Evolutionary conservation across 2,329 filamentous ascomycete genomes (phyloP), one percentile per base, ranked within the genome.

Genomic region (Mycosphaerella sp.): DNA sequence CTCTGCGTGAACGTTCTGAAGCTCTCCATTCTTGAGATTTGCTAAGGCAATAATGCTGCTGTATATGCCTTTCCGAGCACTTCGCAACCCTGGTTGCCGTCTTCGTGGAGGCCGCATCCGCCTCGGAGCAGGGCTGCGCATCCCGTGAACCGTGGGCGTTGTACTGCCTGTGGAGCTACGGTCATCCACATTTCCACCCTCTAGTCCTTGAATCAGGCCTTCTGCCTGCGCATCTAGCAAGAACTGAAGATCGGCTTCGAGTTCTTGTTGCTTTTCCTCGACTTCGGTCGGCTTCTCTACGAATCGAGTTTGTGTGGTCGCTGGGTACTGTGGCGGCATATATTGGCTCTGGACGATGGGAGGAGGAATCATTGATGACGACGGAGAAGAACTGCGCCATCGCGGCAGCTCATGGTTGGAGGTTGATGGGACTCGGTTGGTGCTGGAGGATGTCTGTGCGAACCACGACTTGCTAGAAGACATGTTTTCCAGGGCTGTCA

Each of bases 1-100:
- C 2, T 84, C 80, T 1, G 74, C 71, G 2, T 79, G 76, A 1
- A 89, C 71, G 23, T 82, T 74, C 0, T 76, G 74, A n/a, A 83
- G 74, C 70, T 90, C 85, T 54, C 89, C 85, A 3, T 74, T 74
- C 66, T 89, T 89, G 26, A 91, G 72, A 7, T 78, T 77, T 0
- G 80, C 81, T 4, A 91, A 72, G 50, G 83, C 80, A 2, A 77
- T 73, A 67, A 91, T 86, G 46, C 80, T 78, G 47, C 76, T 77
- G 12, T 80, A 76, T 6, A 92, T 78, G 0, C 83, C 84, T 29
- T 77, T 76, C n/a, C 87, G 78, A 1, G 85, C 84, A 14, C 78
- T 77, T 29, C 77, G 76, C 11, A 90, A 73, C 0, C 83, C 79
- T 7, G 80, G 67, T 36, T 77, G 80, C 52, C 76, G 76, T 42